phyloP scores from a whole-genome alignment of 2,329 filamentous ascomycete species.

The Fusarium begoniae region DNA sequence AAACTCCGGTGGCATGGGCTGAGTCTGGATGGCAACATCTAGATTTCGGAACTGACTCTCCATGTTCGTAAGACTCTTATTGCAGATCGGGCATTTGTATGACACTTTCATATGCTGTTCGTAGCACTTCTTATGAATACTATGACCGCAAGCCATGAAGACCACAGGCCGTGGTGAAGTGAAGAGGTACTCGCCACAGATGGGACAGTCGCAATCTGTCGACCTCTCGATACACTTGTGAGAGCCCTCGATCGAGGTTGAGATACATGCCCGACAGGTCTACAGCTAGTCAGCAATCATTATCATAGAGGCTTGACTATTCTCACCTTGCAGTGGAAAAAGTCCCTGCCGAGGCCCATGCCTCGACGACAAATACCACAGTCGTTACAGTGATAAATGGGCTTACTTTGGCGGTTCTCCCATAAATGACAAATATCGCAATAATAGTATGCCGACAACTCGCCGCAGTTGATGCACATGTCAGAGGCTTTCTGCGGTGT shows the following conservation, averaged over 20 bases:
- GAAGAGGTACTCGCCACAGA: conserved; percentile 97
- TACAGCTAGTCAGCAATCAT: conserved; percentile 45
- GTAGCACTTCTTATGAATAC: conserved; percentile 92
- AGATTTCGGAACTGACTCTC: conserved; percentile 92
- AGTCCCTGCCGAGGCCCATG: conserved; percentile 92
- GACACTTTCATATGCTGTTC: conserved; percentile 87
- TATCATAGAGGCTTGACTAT: background rate
- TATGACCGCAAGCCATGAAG: conserved; percentile 95
- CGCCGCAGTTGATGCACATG: conserved; percentile 79
- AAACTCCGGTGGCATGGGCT: conserved; percentile 92
- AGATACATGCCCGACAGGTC: conserved; percentile 94
- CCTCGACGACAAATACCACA: conserved; percentile 96
- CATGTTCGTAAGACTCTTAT: conserved; percentile 97
- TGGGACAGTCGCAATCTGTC: conserved; percentile 95
- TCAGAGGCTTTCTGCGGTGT: conserved; percentile 85
- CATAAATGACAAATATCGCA: conserved; percentile 95
- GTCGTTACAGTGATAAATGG: conserved; percentile 95
- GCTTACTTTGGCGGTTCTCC: conserved; percentile 91
- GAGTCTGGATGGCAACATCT: conserved; percentile 84
- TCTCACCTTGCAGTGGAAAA: conserved; percentile 94
- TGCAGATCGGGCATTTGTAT: conserved; percentile 97
- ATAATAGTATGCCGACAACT: conserved; percentile 86
- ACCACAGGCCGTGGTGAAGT: conserved; percentile 88
- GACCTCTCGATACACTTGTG: conserved; percentile 96
- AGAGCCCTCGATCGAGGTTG: conserved; percentile 82